Evolutionary conservation across 164 flowering plant genomes (phyloP).

Genomic region (Euptelea pleiosperma): DNA sequence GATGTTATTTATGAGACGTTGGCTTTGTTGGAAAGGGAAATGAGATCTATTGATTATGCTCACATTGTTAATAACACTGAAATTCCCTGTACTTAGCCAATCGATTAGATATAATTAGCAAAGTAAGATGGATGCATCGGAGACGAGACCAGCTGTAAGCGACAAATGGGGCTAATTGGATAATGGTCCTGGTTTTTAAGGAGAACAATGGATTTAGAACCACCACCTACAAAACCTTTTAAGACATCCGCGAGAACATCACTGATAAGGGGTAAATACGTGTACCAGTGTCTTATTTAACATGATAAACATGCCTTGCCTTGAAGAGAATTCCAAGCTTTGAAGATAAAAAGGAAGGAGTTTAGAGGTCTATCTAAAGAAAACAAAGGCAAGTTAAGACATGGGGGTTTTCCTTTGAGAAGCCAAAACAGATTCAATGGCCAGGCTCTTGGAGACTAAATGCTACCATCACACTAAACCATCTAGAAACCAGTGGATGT

Average conservation of each 20-base stretch:
- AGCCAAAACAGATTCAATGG: neutral
- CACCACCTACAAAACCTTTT: too few relatives aligned
- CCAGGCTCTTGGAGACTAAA: neutral
- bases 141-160: too few relatives aligned
- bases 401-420: neutral
- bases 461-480: too few relatives aligned
- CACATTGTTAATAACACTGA: neutral
- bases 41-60: constrained; percentile 18
- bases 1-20: constrained; percentile 31
- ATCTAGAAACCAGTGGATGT: too few relatives aligned
- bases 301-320: neutral
- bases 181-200: too few relatives aligned
- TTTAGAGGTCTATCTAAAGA: neutral
- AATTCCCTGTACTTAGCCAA: neutral
- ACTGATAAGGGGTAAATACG: neutral
- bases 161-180: too few relatives aligned
- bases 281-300: neutral
- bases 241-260: neutral
- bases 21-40: constrained; percentile 32
- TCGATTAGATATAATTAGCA: neutral
- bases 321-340: neutral
- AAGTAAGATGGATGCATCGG: too few relatives aligned
- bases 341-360: neutral
- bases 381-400: neutral
- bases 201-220: too few relatives aligned